phyloP scores from a whole-genome alignment of 1,284 basidiomycete species.

The Heterobasidion occidentale region DNA sequence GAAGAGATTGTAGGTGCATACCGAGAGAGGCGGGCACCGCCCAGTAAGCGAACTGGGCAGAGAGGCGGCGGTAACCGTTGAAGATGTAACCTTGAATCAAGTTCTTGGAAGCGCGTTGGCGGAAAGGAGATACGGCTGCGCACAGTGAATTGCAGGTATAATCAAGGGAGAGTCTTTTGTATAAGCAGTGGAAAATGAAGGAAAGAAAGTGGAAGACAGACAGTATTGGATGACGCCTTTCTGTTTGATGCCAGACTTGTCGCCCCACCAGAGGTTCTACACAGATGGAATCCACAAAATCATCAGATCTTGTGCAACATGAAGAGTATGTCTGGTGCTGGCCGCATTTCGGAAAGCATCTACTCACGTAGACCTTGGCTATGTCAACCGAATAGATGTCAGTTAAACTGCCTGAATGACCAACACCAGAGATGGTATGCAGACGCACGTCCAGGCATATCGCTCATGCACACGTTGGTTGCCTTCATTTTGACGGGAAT shows the following conservation, averaged over 20 bases:
- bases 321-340: too few species aligned
- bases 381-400: slow-evolving; percentile 11
- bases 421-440: neutral
- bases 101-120: slow-evolving; percentile 66
- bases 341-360: neutral
- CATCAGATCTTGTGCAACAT: too few species aligned
- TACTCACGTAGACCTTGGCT: slow-evolving; percentile 65
- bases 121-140: slow-evolving; percentile 75
- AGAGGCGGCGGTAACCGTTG: slow-evolving; percentile 80
- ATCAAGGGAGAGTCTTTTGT: neutral
- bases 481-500: slow-evolving; percentile 52
- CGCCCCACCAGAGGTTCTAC: slow-evolving; percentile 92
- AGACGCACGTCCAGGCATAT: slow-evolving; percentile 74
- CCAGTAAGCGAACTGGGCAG: slow-evolving; percentile 75
- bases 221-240: slow-evolving; percentile 79
- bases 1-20: slow-evolving; percentile 27
- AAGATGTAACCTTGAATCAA: slow-evolving; percentile 75
- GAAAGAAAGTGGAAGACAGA: slow-evolving; percentile 32
- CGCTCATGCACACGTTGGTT: slow-evolving; percentile 48
- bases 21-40: slow-evolving; percentile 72
- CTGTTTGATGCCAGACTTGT: slow-evolving; percentile 63
- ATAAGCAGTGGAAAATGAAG: neutral
- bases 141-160: neutral
- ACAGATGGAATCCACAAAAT: slow-evolving; percentile 1
- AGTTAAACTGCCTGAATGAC: slow-evolving; percentile 1